Base-by-base conservation (phyloP, 2,329 filamentous ascomycete species). In the Neocatenulostroma microsporum region DNA sequence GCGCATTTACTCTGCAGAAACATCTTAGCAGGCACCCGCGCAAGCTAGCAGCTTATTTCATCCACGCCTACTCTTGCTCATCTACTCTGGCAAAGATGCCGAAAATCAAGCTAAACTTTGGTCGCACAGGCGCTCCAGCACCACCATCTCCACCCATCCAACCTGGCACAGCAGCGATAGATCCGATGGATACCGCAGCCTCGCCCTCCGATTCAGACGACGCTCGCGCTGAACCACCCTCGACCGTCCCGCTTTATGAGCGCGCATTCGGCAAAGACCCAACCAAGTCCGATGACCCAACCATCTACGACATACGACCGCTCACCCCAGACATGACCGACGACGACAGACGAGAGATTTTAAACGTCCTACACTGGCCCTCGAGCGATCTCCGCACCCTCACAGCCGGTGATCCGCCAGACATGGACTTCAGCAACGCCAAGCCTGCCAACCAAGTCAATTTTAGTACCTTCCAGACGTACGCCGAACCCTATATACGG, bases 371-470 rank as follows among this genome's bases (percentile, higher is more conserved):
- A 3, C 71, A 76, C 11, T 98, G 91, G 56, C 91, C 91, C 1
- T 73, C 73, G 35, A 81, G 76, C 46, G 84, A 95, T 54, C 71
- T 98, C 7, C 73, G 79, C 40, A 81, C 95, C 55, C 70, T 91
- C 48, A 93, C 94, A 46, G 83, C 89, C 8, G 91, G 91, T 31
- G 80, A 83, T 25, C 84, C 88, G 1, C 89, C 91, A 1, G 88
- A 96, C 61, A 87, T 85, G 58, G 91, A 98, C 64, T 96, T 95
- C 55, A 95, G 85, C 57, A 94, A 78, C 56, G 82, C 86, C 21
- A 98, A 96, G 58, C 87, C 89, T 4, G 80, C 81, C 13, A 94
- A 89, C 53, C 91, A 98, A 66, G 91, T 96, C 59, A 88, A 84
- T 58, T 91, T 91, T 47, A 82, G 78, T 39, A 94, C 89, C 2